A percentile compares a stretch with the other conserved stretches of the same genome.
These are phyloP conservation scores for Rhodomyrtus tomentosa DNA, from an alignment of 345 rosid species.

Conservation along the genomic window DNA sequence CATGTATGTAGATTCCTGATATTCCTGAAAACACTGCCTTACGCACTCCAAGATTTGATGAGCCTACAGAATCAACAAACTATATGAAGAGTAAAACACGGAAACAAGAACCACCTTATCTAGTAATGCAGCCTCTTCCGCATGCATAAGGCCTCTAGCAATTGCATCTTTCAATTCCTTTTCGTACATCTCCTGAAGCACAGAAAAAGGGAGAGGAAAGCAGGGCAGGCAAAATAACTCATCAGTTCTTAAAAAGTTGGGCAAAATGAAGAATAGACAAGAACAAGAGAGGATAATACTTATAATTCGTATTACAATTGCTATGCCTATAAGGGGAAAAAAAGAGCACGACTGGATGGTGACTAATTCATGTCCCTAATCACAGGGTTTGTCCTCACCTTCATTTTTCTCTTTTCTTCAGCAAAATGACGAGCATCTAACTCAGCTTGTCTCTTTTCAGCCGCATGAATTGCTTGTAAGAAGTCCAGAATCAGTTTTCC, in stretches of 20 bases:
- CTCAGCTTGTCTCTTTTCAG: constrained; percentile 87
- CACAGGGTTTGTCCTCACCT: constrained; percentile 28
- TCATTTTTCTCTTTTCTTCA: constrained; percentile 57
- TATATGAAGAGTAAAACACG: neutral
- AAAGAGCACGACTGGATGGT: neutral
- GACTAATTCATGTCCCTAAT: neutral
- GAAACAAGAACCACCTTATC: constrained; percentile 58
- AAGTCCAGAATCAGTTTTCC: constrained; percentile 74
- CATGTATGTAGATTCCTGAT: neutral
- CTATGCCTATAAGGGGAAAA: neutral
- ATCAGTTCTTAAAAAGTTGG: neutral
- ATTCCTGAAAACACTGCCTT: neutral
- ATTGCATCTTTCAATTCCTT: constrained; percentile 80
- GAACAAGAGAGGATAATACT: neutral
- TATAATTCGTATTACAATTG: neutral
- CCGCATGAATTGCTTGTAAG: constrained; percentile 81
- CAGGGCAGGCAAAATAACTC: too few relatives aligned
- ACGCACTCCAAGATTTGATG: neutral
- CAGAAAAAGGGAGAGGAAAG: too few relatives aligned
- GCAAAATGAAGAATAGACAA: neutral
- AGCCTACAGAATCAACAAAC: neutral
- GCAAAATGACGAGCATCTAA: constrained; percentile 71
- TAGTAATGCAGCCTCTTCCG: constrained; percentile 90
- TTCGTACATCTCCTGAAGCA: constrained; percentile 72
- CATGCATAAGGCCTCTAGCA: constrained; percentile 89